A percentile compares a stretch with the other conserved stretches of the same genome.
Conservation (phyloP, 2,329 filamentous ascomycete species). For the Neoascochyta sp. region DNA sequence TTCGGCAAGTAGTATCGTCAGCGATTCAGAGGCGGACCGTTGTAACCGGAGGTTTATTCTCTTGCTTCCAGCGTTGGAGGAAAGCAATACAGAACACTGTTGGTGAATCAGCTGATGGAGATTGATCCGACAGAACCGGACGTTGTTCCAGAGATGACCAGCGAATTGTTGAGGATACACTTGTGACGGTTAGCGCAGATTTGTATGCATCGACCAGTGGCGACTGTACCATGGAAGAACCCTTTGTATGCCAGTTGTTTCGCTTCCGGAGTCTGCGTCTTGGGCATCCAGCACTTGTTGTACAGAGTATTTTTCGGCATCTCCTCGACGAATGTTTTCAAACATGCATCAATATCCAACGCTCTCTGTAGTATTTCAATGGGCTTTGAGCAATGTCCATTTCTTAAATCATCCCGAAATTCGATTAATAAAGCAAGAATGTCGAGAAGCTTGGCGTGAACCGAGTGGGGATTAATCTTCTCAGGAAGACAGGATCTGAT, state of each 20-base stretch:
- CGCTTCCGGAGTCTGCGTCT: slow-evolving; percentile 2
- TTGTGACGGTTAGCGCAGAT: slow-evolving; percentile 3
- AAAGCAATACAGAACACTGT: slow-evolving; percentile 11
- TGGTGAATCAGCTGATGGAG: slow-evolving; percentile 20
- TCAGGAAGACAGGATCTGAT: slow-evolving; percentile 7
- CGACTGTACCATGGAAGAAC: slow-evolving; percentile 16
- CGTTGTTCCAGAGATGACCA: slow-evolving; percentile 26
- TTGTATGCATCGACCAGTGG: not conserved
- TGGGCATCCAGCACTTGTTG: slow-evolving; percentile 6
- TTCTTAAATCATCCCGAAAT: slow-evolving; percentile 12
- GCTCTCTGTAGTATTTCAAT: slow-evolving; percentile 11
- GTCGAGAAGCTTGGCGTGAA: slow-evolving; percentile 16
- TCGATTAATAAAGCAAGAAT: slow-evolving; percentile 14
- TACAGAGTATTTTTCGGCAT: slow-evolving; percentile 15
- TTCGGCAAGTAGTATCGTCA: slow-evolving; percentile 10
- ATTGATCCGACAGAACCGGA: slow-evolving; percentile 20
- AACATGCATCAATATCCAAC: slow-evolving; percentile 11
- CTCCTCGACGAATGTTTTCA: slow-evolving; percentile 11
- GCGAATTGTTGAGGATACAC: slow-evolving; percentile 18
- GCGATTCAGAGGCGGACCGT: slow-evolving; percentile 7
- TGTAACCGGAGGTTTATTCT: slow-evolving; percentile 5
- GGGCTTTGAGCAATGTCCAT: slow-evolving; percentile 1
- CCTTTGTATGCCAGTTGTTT: slow-evolving; percentile 15
- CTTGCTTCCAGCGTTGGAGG: slow-evolving; percentile 1
- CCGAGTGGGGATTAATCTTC: slow-evolving; percentile 5